Percentiles rank a stretch among this genome's conserved stretches.
These are phyloP conservation scores for Nicotiana noctiflora DNA, from an alignment of 257 asterid genomes.

Conservation along the genomic window DNA sequence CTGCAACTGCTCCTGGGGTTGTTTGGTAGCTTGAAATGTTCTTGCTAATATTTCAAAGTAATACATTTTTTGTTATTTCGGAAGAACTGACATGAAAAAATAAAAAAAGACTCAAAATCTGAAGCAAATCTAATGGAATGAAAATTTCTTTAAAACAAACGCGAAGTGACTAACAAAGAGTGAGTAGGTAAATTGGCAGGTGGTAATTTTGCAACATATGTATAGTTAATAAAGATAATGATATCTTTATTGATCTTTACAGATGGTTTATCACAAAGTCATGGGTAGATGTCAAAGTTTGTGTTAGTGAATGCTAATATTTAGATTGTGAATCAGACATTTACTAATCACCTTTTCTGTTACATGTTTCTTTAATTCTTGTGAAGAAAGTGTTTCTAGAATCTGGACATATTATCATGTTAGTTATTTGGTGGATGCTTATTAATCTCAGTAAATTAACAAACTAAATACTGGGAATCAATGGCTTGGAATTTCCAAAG, in stretches of 20 bases:
- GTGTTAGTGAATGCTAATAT: not conserved
- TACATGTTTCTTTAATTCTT: not conserved
- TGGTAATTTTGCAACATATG: not conserved
- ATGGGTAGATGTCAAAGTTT: not conserved
- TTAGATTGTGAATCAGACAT: conserved; percentile 1
- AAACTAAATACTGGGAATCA: not conserved
- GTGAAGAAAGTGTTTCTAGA: not conserved
- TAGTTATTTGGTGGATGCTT: not conserved
- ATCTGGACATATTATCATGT: not conserved
- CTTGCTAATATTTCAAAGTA: not conserved
- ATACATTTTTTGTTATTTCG: not conserved
- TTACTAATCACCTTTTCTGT: not conserved
- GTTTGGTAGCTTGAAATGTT: not conserved
- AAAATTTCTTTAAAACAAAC: not conserved
- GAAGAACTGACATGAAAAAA: not conserved
- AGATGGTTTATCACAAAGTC: not conserved
- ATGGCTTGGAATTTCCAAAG: not conserved
- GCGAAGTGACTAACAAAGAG: not conserved
- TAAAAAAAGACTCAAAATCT: not conserved
- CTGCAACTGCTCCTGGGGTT: not conserved
- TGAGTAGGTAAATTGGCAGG: too few relatives aligned
- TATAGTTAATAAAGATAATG: not conserved
- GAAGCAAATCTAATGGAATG: not conserved
- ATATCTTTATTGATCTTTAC: not conserved
- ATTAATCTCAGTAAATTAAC: not conserved